Evolutionary conservation across 169 alveolate genomes (phyloP).

Genomic region (Condylostoma magnum): DNA sequence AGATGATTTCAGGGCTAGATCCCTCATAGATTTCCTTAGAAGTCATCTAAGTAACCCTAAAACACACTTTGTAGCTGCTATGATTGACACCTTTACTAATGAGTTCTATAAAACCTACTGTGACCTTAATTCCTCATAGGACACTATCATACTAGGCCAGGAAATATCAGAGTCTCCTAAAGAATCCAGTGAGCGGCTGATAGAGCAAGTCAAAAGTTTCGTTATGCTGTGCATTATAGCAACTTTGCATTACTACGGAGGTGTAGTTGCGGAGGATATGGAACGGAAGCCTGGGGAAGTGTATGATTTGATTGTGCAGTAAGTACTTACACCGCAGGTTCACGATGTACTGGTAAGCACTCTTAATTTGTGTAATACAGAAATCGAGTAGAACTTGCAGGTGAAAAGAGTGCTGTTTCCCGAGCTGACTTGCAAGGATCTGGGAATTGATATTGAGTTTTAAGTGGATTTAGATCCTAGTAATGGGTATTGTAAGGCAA

Average conservation of each 20-base stretch:
- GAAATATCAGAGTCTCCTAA: background rate
- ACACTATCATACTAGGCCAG: background rate
- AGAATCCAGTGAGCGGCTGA: background rate
- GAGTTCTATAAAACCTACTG: background rate
- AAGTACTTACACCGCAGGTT: background rate
- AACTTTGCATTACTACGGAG: conserved; percentile 28
- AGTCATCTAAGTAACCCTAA: background rate
- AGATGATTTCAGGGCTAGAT: conserved; percentile 3
- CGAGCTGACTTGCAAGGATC: conserved; percentile 5
- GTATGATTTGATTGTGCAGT: conserved; percentile 17
- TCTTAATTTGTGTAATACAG: background rate
- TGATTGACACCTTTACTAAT: background rate
- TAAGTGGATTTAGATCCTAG: background rate
- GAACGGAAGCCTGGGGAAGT: conserved; percentile 30
- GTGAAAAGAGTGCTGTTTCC: background rate
- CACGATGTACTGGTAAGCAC: background rate
- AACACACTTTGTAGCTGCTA: conserved; percentile 24
- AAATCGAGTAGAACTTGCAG: conserved; percentile 1
- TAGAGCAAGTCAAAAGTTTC: conserved; percentile 23
- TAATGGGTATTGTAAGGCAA: background rate
- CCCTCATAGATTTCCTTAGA: conserved; percentile 21
- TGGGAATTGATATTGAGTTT: conserved; percentile 1
- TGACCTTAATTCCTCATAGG: background rate
- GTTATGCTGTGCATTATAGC: conserved; percentile 9
- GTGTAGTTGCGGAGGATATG: conserved; percentile 19